Evolutionary conservation across 345 rosid species (phyloP).

Genomic region (Lenwebbia sp.): DNA sequence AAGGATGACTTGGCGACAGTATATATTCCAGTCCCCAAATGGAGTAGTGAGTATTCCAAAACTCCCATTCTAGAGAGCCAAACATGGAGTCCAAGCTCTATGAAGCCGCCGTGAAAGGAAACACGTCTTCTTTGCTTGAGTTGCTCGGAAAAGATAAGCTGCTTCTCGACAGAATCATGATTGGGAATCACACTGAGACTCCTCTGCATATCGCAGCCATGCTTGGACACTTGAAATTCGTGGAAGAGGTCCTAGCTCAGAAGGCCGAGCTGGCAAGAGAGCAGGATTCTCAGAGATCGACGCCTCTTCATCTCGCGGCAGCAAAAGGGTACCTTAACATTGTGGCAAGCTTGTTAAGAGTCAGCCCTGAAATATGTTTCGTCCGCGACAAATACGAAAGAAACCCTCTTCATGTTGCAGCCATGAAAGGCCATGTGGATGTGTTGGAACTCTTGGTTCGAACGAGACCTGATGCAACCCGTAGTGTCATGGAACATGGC

Average conservation of each 20-base stretch:
- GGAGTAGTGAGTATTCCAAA: too few relatives aligned
- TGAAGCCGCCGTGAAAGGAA: conserved; percentile 4
- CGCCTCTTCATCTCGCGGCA: conserved; percentile 11
- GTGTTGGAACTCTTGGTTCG: neutral
- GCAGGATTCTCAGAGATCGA: neutral
- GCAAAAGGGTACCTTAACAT: conserved; percentile 2
- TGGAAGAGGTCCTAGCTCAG: neutral
- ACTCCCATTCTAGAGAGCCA: too few relatives aligned
- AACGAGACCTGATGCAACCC: neutral
- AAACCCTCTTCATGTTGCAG: conserved; percentile 1
- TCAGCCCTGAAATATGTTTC: neutral
- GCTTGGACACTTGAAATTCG: conserved; percentile 3
- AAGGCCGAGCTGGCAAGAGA: neutral
- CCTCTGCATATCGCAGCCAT: conserved; percentile 8
- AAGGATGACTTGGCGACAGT: too few relatives aligned
- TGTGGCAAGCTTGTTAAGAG: neutral
- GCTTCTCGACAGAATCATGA: neutral
- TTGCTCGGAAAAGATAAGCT: neutral
- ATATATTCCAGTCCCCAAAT: too few relatives aligned
- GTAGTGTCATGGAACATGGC: neutral
- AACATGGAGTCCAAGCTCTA: neutral
- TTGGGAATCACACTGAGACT: neutral
- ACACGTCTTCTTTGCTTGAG: neutral
- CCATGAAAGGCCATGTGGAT: conserved; percentile 2
- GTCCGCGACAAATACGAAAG: neutral